phyloP scores from a whole-genome alignment of 768 basidiomycete genomes.

The Lactarius pseudohatsudake region DNA sequence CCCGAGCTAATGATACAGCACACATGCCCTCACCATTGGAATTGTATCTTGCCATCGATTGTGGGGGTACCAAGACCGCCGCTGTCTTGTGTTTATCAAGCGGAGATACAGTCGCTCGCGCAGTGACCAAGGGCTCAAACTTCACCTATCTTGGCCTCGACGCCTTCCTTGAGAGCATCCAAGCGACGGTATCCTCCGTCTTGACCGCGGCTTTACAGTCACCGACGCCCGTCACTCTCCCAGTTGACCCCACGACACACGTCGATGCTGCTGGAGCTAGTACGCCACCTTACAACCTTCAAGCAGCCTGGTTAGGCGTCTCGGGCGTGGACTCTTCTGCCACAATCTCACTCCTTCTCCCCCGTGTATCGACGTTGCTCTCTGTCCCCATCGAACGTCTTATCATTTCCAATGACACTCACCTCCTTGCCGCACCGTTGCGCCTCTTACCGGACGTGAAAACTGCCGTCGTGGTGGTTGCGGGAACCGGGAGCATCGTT shows the following conservation, averaged over 20 bases:
- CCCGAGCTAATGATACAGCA: not conserved
- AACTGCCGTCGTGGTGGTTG: slow-evolving; percentile 70
- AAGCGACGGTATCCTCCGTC: slow-evolving; percentile 51
- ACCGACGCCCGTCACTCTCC: slow-evolving; percentile 14
- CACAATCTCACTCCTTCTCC: slow-evolving; percentile 56
- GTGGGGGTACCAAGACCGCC: slow-evolving; percentile 87
- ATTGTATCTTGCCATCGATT: slow-evolving; percentile 79
- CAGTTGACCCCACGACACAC: slow-evolving; percentile 8
- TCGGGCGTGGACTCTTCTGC: slow-evolving; percentile 78
- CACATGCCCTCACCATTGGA: slow-evolving; percentile 43
- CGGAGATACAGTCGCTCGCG: slow-evolving; percentile 66
- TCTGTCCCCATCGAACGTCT: slow-evolving; percentile 54
- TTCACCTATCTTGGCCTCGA: slow-evolving; percentile 71
- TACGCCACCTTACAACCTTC: slow-evolving; percentile 44
- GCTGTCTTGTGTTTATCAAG: slow-evolving; percentile 60
- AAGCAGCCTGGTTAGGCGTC: slow-evolving; percentile 79
- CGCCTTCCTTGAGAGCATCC: slow-evolving; percentile 57
- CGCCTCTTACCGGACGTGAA: slow-evolving; percentile 56
- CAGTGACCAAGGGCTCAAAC: slow-evolving; percentile 77
- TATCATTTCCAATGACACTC: slow-evolving; percentile 76
- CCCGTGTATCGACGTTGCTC: slow-evolving; percentile 55
- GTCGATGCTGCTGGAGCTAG: slow-evolving; percentile 6
- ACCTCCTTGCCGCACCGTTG: slow-evolving; percentile 80
- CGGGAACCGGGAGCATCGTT: slow-evolving; percentile 79
- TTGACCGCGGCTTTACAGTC: slow-evolving; percentile 35